These are phyloP conservation scores for Paramyrothecium roridum DNA, from an alignment of 2,329 filamentous ascomycete genomes.

Conservation along the genomic window DNA sequence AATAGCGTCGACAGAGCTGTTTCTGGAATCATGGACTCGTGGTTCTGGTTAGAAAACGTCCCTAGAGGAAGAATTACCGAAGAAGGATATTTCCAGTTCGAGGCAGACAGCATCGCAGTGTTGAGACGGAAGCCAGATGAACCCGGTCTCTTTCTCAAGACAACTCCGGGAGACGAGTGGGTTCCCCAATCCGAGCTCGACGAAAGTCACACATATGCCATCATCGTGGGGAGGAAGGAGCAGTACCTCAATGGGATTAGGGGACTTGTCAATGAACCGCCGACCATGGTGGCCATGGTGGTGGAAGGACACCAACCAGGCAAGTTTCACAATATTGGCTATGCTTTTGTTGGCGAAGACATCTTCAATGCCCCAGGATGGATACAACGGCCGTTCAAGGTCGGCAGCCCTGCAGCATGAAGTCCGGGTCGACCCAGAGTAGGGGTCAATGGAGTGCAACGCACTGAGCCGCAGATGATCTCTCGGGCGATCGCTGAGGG, in stretches of 20 bases:
- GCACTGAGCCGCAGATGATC: too few relatives aligned
- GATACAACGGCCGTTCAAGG: too few relatives aligned
- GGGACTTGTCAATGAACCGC: not conserved
- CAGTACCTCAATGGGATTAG: not conserved
- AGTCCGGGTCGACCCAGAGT: too few relatives aligned
- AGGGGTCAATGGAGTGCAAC: too few relatives aligned
- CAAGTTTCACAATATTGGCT: not conserved
- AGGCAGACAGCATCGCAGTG: not conserved
- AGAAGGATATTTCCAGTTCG: slow-evolving; percentile 1
- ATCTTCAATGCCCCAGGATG: too few relatives aligned
- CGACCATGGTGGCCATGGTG: not conserved
- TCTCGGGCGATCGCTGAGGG: too few relatives aligned
- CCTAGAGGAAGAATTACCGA: slow-evolving; percentile 7
- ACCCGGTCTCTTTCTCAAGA: not conserved
- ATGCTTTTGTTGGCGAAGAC: not conserved
- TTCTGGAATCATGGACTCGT: slow-evolving; percentile 1
- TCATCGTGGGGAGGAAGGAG: not conserved
- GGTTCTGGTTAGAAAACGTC: slow-evolving; percentile 7
- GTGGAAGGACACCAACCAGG: not conserved
- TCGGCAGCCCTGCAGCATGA: too few relatives aligned
- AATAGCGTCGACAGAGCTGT: slow-evolving; percentile 6
- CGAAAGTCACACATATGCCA: not conserved
- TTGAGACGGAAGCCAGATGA: not conserved
- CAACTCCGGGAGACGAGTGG: not conserved
- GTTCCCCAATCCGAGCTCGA: not conserved